phyloP scores from a whole-genome alignment of 108 stramenopile genomes.

The Cyclostephanos invisitatus region DNA sequence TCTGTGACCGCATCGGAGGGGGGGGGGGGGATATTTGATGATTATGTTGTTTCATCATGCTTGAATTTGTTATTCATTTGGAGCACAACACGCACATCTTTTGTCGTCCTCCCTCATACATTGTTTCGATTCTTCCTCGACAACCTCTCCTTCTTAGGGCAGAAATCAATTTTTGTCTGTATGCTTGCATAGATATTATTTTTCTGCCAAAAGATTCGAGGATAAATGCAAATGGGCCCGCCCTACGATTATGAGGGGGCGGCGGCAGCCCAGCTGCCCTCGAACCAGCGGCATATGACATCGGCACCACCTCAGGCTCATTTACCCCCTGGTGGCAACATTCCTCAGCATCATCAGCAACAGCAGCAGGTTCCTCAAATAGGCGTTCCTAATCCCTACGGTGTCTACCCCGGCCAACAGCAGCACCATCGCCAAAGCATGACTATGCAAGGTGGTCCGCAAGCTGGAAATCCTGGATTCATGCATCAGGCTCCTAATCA shows the following conservation, averaged over 20 bases:
- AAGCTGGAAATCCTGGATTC: conserved; percentile 9
- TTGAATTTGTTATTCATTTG: background rate
- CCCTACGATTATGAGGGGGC: conserved; percentile 15
- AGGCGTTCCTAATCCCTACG: conserved; percentile 15
- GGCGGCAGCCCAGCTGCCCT: conserved; percentile 11
- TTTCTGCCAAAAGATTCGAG: background rate
- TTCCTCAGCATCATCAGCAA: conserved; percentile 15
- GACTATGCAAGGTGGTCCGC: conserved; percentile 18
- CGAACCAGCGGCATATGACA: conserved; percentile 12
- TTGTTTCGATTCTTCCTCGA: background rate
- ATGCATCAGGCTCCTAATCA: conserved; percentile 16
- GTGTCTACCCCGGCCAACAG: conserved; percentile 18
- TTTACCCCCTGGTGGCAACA: conserved; percentile 3
- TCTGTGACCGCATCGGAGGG: background rate
- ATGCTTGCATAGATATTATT: background rate
- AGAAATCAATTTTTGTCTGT: background rate
- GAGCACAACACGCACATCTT: background rate
- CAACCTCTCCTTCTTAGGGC: background rate
- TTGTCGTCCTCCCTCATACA: background rate
- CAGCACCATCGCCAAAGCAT: conserved; percentile 48
- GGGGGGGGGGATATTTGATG: background rate
- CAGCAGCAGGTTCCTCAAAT: conserved; percentile 34
- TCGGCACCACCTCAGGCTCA: conserved; percentile 20
- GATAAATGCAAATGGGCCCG: conserved; percentile 5
- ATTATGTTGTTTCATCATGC: background rate